Evolutionary conservation across 2,329 filamentous ascomycete species (phyloP).

Genomic region (Aspergillus arachidicola): DNA sequence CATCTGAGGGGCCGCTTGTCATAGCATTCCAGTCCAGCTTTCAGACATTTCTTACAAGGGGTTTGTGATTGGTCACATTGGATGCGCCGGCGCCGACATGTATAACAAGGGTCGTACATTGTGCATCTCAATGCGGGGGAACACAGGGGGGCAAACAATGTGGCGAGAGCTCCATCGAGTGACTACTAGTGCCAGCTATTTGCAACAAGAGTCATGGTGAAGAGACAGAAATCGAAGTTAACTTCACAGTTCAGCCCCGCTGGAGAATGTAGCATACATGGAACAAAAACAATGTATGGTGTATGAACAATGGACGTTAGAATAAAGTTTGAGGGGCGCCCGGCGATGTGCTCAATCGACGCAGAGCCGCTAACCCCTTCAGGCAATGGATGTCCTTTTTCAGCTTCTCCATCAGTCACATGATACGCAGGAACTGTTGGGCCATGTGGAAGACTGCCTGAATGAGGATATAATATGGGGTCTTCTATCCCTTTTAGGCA

Average conservation of each 20-base stretch:
- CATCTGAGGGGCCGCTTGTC: conserved; percentile 37
- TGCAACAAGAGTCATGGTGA: neutral
- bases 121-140: neutral
- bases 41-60: conserved; percentile 38
- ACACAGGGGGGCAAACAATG: neutral
- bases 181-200: neutral
- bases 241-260: neutral
- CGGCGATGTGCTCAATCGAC: neutral
- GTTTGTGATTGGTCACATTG: conserved; percentile 34
- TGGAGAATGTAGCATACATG: neutral
- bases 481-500: neutral
- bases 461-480: neutral
- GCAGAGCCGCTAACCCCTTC: neutral
- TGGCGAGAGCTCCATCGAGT: neutral
- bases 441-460: neutral
- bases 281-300: neutral
- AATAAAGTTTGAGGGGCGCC: neutral
- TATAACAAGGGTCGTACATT: conserved; percentile 33
- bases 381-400: neutral
- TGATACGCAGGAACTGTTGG: neutral
- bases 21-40: conserved; percentile 36
- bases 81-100: conserved; percentile 39
- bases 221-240: neutral
- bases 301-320: neutral
- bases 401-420: neutral